Evolutionary conservation across 2,329 filamentous ascomycete genomes (phyloP).

Genomic region (Graphilbum fragrans): DNA sequence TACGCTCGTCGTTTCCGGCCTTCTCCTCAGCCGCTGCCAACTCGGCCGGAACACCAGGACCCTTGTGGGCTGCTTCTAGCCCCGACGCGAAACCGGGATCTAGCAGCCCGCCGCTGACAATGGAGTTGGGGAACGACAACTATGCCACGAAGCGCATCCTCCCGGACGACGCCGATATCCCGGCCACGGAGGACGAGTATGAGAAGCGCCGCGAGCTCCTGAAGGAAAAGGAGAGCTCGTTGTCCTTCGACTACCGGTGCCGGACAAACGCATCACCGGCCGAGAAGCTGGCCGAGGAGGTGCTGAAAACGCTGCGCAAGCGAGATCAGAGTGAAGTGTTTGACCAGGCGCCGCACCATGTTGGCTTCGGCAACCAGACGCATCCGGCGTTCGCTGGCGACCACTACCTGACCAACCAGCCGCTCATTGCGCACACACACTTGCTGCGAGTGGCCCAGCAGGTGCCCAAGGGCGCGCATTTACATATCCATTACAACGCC

Average conservation of each 20-base stretch:
- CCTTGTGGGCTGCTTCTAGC: too few relatives aligned
- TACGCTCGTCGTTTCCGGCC: too few relatives aligned
- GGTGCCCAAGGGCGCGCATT: slow-evolving; percentile 60
- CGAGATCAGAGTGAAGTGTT: slow-evolving; percentile 26
- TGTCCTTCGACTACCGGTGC: slow-evolving; percentile 29
- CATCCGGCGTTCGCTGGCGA: slow-evolving; percentile 36
- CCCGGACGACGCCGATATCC: neutral
- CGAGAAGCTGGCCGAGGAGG: slow-evolving; percentile 25
- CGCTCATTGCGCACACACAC: slow-evolving; percentile 40
- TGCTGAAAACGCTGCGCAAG: slow-evolving; percentile 25
- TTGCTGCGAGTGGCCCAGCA: slow-evolving; percentile 42
- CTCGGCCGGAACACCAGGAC: too few relatives aligned
- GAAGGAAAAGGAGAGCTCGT: slow-evolving; percentile 19
- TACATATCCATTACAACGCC: slow-evolving; percentile 72
- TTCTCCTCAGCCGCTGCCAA: too few relatives aligned
- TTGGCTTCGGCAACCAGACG: slow-evolving; percentile 28
- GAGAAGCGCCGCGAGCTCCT: slow-evolving; percentile 17
- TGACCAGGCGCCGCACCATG: slow-evolving; percentile 15
- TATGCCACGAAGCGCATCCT: too few relatives aligned
- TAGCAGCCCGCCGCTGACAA: too few relatives aligned
- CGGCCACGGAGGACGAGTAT: slow-evolving; percentile 11
- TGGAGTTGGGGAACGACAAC: too few relatives aligned
- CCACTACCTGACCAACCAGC: slow-evolving; percentile 45
- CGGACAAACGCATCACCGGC: slow-evolving; percentile 17
- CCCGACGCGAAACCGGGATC: too few relatives aligned